These are phyloP conservation scores for Penicillium macrosclerotiorum DNA, from an alignment of 495 filamentous ascomycete genomes.

Conservation along the genomic window DNA sequence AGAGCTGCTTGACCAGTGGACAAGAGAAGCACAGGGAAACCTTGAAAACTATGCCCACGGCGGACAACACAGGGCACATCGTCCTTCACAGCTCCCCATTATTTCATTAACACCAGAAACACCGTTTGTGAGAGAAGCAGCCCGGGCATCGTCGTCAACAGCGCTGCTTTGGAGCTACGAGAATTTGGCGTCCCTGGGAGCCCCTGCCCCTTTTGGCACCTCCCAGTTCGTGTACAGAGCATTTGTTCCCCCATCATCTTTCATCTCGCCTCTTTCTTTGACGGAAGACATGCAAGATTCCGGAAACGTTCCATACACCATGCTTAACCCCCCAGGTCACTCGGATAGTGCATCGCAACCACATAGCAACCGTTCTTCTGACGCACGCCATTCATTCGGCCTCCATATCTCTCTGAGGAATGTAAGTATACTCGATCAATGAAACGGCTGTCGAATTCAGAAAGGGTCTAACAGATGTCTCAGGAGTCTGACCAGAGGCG, in stretches of 20 bases:
- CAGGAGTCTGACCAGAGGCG: background rate
- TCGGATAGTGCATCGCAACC: background rate
- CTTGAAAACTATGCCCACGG: too few relatives aligned
- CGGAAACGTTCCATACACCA: background rate
- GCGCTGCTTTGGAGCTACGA: background rate
- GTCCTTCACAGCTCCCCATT: background rate
- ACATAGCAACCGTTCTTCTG: background rate
- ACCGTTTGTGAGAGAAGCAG: background rate
- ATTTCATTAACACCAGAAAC: too few relatives aligned
- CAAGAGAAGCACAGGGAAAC: slow-evolving; percentile 1
- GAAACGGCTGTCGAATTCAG: background rate
- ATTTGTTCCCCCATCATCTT: background rate
- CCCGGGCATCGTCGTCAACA: background rate
- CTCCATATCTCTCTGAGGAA: slow-evolving; percentile 14
- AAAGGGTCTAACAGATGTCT: background rate
- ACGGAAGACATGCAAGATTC: background rate
- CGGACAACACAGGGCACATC: too few relatives aligned
- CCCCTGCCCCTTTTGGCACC: too few relatives aligned
- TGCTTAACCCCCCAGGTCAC: background rate
- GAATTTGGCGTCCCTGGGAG: background rate
- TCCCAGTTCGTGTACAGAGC: background rate
- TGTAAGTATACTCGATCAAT: slow-evolving; percentile 2
- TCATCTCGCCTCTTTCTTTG: background rate
- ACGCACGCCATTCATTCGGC: slow-evolving; percentile 15
- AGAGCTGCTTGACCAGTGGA: slow-evolving; percentile 21